These are phyloP conservation scores for Ascochyta lentis DNA, from an alignment of 2,329 filamentous ascomycete species.

Conservation along the genomic window DNA sequence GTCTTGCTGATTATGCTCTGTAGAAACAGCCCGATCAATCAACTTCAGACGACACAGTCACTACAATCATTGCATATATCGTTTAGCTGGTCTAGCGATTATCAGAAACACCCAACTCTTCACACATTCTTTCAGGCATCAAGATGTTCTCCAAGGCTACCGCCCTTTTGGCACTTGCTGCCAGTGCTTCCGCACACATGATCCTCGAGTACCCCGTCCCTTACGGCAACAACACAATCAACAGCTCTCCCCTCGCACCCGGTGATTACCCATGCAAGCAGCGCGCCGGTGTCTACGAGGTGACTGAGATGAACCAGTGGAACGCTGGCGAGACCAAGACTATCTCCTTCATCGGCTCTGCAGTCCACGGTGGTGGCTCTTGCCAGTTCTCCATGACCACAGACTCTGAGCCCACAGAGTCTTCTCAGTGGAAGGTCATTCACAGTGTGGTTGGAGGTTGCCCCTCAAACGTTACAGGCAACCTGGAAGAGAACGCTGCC, in stretches of 20 bases:
- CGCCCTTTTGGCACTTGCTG: slow-evolving; percentile 62
- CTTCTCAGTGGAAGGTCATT: too few species aligned
- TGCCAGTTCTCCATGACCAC: too few species aligned
- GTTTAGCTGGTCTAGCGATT: slow-evolving; percentile 51
- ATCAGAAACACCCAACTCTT: slow-evolving; percentile 24
- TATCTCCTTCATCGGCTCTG: too few species aligned
- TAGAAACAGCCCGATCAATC: slow-evolving; percentile 10
- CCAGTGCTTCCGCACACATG: slow-evolving; percentile 76
- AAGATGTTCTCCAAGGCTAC: slow-evolving; percentile 61
- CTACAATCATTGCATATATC: slow-evolving; percentile 30
- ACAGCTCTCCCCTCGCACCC: too few species aligned
- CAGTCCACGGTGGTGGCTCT: too few species aligned
- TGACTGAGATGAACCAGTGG: slow-evolving; percentile 65
- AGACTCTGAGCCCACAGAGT: too few species aligned
- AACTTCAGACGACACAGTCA: slow-evolving; percentile 19
- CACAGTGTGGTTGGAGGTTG: too few species aligned
- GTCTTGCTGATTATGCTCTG: neutral
- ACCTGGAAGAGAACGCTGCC: too few species aligned
- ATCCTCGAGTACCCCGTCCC: slow-evolving; percentile 72
- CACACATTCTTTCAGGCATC: slow-evolving; percentile 22
- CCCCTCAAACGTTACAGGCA: too few species aligned
- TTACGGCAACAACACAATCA: slow-evolving; percentile 59
- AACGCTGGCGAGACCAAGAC: slow-evolving; percentile 63
- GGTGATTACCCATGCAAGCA: slow-evolving; percentile 85
- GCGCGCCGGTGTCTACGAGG: slow-evolving; percentile 55